Percentiles rank a stretch among this genome's conserved stretches.
Conservation (phyloP, 78 protist genomes). For the Dictyostelium brefeldianum region DNA sequence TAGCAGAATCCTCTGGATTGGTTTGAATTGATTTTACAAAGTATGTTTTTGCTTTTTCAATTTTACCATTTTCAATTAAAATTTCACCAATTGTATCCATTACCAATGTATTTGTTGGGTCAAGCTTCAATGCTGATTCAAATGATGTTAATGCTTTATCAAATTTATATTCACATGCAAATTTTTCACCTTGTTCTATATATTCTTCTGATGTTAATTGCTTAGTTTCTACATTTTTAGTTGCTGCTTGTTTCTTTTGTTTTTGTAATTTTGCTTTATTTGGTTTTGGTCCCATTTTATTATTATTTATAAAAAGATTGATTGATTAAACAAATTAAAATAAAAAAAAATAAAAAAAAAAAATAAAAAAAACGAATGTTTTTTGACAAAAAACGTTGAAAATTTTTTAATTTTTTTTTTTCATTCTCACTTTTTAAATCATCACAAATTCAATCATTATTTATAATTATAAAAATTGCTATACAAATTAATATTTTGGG, state of each 20-base stretch:
- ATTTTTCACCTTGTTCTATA: constrained; percentile 20
- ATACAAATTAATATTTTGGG: too few species aligned
- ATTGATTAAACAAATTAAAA: too few species aligned
- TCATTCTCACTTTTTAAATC: too few species aligned
- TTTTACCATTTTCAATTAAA: constrained; percentile 23
- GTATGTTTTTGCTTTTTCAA: constrained; percentile 36
- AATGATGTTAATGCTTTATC: constrained; percentile 1
- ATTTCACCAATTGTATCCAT: constrained; percentile 65
- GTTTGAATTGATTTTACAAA: constrained; percentile 30
- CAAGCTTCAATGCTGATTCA: constrained; percentile 26
- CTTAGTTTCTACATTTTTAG: not conserved
- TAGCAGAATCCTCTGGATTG: constrained; percentile 40
- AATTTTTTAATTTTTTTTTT: too few species aligned
- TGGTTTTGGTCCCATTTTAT: not conserved
- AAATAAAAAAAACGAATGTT: too few species aligned
- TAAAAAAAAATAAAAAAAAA: too few species aligned
- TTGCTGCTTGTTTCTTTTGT: not conserved
- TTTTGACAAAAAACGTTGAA: too few species aligned
- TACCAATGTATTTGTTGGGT: not conserved
- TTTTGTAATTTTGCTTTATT: constrained; percentile 3
- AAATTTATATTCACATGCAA: constrained; percentile 9
- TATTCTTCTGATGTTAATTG: constrained; percentile 10
- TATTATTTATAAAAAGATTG: not conserved
- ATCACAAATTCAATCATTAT: too few species aligned
- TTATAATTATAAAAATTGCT: too few species aligned